These are phyloP conservation scores for Prinsepia uniflora DNA, from an alignment of 306 rosid species.

Conservation along the genomic window DNA sequence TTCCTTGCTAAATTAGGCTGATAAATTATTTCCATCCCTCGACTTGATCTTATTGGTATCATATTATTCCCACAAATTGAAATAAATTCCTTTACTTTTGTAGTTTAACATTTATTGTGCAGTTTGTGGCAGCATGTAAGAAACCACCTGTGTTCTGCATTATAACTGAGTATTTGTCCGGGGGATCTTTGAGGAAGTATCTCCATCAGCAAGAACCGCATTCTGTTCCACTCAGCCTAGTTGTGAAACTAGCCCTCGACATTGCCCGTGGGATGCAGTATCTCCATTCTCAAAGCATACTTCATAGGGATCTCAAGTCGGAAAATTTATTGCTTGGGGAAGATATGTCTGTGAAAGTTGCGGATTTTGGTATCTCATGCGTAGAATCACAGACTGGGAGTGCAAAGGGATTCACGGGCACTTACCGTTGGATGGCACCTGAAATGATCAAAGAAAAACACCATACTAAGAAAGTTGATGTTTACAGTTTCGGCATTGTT, in stretches of 20 bases:
- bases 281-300: slow-evolving; percentile 93
- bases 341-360: slow-evolving; percentile 91
- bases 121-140: slow-evolving; percentile 97
- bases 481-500: slow-evolving; percentile 94
- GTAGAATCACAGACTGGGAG: slow-evolving; percentile 75
- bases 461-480: slow-evolving; percentile 91
- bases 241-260: slow-evolving; percentile 74
- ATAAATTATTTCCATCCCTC: not conserved
- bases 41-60: not conserved
- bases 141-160: slow-evolving; percentile 93
- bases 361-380: slow-evolving; percentile 96
- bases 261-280: slow-evolving; percentile 78
- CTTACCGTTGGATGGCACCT: slow-evolving; percentile 99
- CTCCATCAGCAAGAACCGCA: slow-evolving; percentile 77
- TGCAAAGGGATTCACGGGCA: slow-evolving; percentile 80
- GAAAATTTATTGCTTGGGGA: slow-evolving; percentile 81
- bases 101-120: slow-evolving; percentile 30
- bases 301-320: slow-evolving; percentile 96
- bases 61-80: not conserved
- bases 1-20: slow-evolving; percentile 9
- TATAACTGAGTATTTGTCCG: slow-evolving; percentile 84
- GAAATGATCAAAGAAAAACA: slow-evolving; percentile 90
- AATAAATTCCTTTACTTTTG: not conserved
- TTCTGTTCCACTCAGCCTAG: slow-evolving; percentile 63
- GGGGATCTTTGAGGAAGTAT: slow-evolving; percentile 79